These are phyloP conservation scores for Saccharomycopsis fibuligera DNA, from an alignment of 805 yeast genomes.

Conservation along the genomic window DNA sequence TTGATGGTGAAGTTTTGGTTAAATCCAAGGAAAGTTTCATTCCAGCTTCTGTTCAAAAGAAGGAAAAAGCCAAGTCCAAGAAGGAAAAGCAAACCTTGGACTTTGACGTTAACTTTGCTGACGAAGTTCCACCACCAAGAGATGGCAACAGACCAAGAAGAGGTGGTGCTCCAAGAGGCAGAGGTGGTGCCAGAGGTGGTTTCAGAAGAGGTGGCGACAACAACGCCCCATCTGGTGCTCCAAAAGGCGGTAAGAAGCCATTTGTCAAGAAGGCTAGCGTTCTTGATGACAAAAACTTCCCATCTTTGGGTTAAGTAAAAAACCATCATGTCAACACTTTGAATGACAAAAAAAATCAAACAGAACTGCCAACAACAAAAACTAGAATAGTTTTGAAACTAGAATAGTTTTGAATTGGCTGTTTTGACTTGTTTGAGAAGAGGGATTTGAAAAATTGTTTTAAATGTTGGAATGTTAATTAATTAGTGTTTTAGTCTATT, in stretches of 20 bases:
- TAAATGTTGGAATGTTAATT: too few relatives aligned
- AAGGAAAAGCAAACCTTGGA: conserved; percentile 80
- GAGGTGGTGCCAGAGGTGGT: conserved; percentile 28
- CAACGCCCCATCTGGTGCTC: conserved; percentile 26
- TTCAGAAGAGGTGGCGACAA: too few relatives aligned
- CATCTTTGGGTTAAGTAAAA: too few relatives aligned
- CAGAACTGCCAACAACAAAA: too few relatives aligned
- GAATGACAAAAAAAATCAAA: too few relatives aligned
- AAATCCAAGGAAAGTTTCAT: conserved; percentile 55
- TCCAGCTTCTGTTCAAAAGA: conserved; percentile 59
- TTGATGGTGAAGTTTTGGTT: conserved; percentile 53
- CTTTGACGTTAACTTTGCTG: conserved; percentile 66
- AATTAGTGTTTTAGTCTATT: too few relatives aligned
- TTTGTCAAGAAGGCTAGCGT: conserved; percentile 8
- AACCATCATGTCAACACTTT: too few relatives aligned
- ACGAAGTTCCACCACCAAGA: conserved; percentile 38
- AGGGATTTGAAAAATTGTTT: too few relatives aligned
- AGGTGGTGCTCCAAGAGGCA: conserved; percentile 28
- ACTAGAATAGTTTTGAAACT: too few relatives aligned
- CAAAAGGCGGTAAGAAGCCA: conserved; percentile 8
- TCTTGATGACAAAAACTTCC: conserved; percentile 19
- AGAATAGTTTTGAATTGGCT: too few relatives aligned
- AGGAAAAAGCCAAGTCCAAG: conserved; percentile 60
- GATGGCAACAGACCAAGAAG: conserved; percentile 30
- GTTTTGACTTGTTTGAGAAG: too few relatives aligned